A percentile compares a stretch with the other conserved stretches of the same genome.
phyloP scores from a whole-genome alignment of 139 green algal species.

The Axilococcus clingmanii region DNA sequence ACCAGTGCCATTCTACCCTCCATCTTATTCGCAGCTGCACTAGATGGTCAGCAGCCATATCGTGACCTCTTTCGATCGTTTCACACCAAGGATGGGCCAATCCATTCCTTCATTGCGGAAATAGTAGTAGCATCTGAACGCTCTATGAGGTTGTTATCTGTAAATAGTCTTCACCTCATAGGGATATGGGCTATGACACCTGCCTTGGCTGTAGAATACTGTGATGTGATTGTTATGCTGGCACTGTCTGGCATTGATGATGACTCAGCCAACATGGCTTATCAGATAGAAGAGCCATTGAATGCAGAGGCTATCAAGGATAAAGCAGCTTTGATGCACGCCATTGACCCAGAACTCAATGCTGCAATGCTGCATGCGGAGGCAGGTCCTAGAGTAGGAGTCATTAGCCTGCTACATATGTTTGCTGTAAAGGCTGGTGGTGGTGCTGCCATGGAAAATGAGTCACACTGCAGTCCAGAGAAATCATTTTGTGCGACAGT shows the following conservation, averaged over 20 bases:
- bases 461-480: no score
- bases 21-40: no score
- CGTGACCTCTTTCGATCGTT: no score
- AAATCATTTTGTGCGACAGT: constrained; percentile 9
- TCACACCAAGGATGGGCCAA: no score
- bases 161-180: constrained; percentile 41
- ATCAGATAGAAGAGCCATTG: constrained; percentile 2
- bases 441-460: constrained; percentile 4
- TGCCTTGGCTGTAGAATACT: constrained; percentile 26
- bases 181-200: constrained; percentile 19
- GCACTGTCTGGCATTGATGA: constrained; percentile 35
- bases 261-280: not conserved
- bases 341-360: constrained; percentile 12
- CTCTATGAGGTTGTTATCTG: no score
- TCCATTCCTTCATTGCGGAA: no score
- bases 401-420: constrained; percentile 26
- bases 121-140: no score
- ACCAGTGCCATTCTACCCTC: no score
- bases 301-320: constrained; percentile 7
- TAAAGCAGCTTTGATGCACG: constrained; percentile 17
- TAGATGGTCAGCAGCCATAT: no score
- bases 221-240: constrained; percentile 22
- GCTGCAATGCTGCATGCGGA: constrained; percentile 5
- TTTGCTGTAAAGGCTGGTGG: constrained; percentile 5
- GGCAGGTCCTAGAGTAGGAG: constrained; percentile 33